Evolutionary conservation across 2,329 filamentous ascomycete species (phyloP), one percentile per base, ranked within the genome.

Genomic region (Aureobasidium sp.): DNA sequence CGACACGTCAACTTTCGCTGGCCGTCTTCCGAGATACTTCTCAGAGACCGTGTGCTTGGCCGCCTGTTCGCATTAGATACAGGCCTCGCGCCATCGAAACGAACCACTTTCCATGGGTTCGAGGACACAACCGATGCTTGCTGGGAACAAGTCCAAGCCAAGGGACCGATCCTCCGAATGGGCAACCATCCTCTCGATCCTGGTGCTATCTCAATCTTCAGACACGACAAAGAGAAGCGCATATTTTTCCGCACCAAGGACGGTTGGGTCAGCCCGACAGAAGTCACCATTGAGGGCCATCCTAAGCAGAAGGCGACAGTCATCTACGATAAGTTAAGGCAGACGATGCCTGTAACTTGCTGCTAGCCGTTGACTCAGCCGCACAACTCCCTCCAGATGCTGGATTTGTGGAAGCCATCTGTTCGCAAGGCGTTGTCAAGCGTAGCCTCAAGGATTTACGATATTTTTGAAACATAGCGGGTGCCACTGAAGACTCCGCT

Each of bases 1-100:
- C 76, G 79, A 1, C 81, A 84, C 63, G 74, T 96, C 8, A 75
- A 86, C 64, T 90, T 87, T 81, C 72, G 69, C 3, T 84, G 84
- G 79, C 76, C 76, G 0, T 75, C 79, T n/a, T 73, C 77, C 3
- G 79, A 84, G 1, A 80, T 92, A 17, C 70, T 76, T 6, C 78
- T 81, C 5, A 79, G 83, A 5, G 76, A 83, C 56, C 79, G 81
- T 9, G 85, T 87, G 0, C 76, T 93, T 15, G 86, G 86, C 0
- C 77, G 84, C 5, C 72, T 90, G 6, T 95, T 90, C 89, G 87
- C 75, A 63, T 72, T 68, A 47, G 73, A 73, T 11, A 68, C 67
- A 25, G 7, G 27, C 15, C 48, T 42, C 15, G n/a, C 57, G 14
- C 17, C 41, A 1, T 15, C 39, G 5, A 62, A 60, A 11, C 37